Evolutionary conservation across 164 flowering plant genomes (phyloP).

Genomic region (Stephania cephalantha): DNA sequence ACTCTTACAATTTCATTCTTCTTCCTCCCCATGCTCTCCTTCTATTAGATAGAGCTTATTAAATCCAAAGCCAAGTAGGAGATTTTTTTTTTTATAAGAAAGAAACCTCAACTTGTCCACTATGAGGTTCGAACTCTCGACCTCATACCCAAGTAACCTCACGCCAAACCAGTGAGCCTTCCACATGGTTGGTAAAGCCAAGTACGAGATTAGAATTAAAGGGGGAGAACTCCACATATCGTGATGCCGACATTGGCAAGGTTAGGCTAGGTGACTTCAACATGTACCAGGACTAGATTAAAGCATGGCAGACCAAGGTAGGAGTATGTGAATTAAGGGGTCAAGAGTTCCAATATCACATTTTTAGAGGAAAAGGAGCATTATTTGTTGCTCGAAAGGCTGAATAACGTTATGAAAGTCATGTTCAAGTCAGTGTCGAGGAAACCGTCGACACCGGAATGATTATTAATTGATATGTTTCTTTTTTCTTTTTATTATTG

Average conservation of each 20-base stretch:
- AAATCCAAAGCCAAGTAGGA: too few relatives aligned
- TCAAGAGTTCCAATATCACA: not conserved
- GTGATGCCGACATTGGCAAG: not conserved
- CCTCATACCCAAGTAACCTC: too few relatives aligned
- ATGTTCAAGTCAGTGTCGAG: too few relatives aligned
- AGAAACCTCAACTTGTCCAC: too few relatives aligned
- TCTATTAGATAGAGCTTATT: too few relatives aligned
- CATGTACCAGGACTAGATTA: not conserved
- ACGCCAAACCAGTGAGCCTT: not conserved
- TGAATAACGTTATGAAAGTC: not conserved
- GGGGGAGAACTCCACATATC: not conserved
- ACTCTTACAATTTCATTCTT: too few relatives aligned
- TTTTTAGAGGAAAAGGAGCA: not conserved
- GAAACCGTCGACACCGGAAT: too few relatives aligned
- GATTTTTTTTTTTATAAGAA: too few relatives aligned
- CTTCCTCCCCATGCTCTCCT: too few relatives aligned
- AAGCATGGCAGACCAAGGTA: too few relatives aligned
- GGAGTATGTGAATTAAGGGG: not conserved
- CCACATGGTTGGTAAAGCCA: not conserved
- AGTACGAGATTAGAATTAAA: not conserved
- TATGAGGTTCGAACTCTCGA: too few relatives aligned
- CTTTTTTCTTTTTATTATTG: not conserved
- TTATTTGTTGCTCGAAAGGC: not conserved
- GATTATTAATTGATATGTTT: too few relatives aligned
- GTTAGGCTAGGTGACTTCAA: not conserved